These are phyloP conservation scores for Achaetomiella virescens DNA, from an alignment of 495 filamentous ascomycete species.

Conservation along the genomic window DNA sequence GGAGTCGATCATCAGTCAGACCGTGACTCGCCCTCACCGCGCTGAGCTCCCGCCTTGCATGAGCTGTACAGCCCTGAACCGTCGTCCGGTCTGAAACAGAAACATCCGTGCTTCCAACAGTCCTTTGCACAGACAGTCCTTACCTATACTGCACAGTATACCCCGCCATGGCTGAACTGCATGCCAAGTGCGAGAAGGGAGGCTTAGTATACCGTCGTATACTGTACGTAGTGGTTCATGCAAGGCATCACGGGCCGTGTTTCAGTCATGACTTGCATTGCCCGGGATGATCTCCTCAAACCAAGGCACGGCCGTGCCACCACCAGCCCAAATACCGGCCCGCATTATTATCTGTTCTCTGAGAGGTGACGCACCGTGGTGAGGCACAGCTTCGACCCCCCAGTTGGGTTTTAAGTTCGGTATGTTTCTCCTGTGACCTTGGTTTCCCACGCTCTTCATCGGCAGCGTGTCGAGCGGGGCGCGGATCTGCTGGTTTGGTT, in stretches of 20 bases:
- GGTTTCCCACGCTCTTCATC: too few relatives aligned
- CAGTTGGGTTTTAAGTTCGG: too few relatives aligned
- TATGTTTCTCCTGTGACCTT: too few relatives aligned
- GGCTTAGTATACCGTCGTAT: neutral
- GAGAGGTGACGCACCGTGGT: neutral
- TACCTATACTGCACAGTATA: too few relatives aligned
- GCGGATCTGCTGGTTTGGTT: too few relatives aligned
- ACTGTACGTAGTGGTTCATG: neutral
- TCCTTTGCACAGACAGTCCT: too few relatives aligned
- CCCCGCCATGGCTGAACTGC: neutral
- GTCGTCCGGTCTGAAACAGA: conserved; percentile 12
- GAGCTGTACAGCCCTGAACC: neutral
- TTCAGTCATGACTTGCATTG: conserved; percentile 11
- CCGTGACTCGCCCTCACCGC: neutral
- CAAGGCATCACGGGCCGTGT: conserved; percentile 9
- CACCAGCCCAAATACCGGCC: neutral
- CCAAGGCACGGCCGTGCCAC: neutral
- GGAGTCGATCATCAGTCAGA: too few relatives aligned
- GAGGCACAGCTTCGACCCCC: too few relatives aligned
- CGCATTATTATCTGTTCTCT: neutral
- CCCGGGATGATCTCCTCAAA: neutral
- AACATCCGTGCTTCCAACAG: conserved; percentile 15
- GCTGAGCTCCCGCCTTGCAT: neutral
- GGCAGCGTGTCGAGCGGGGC: too few relatives aligned
- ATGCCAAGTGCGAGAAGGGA: neutral